Evolutionary conservation across 495 filamentous ascomycete species (phyloP).

Genomic region (Penicillium nucicola): DNA sequence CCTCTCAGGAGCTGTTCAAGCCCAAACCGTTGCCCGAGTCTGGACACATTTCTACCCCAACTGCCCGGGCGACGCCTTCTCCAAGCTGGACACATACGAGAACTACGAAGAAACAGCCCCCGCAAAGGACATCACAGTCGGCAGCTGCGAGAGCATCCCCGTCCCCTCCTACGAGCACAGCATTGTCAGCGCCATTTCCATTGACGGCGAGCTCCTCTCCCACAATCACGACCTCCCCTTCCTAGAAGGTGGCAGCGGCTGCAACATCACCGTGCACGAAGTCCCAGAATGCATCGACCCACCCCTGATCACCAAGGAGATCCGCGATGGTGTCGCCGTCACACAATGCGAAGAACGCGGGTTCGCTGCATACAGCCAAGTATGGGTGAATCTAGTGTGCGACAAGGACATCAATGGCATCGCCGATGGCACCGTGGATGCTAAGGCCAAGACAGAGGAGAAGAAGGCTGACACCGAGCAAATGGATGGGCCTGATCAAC

Average conservation of each 20-base stretch:
- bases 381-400: constrained; percentile 37
- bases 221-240: constrained; percentile 11
- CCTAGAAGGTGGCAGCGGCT: constrained; percentile 15
- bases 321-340: constrained; percentile 21
- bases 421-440: neutral
- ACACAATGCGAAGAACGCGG: constrained; percentile 26
- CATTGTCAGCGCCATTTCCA: constrained; percentile 28
- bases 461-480: constrained; percentile 4
- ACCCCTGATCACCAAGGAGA: constrained; percentile 24
- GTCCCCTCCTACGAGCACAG: constrained; percentile 26
- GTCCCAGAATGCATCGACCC: constrained; percentile 32
- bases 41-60: constrained; percentile 38
- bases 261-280: constrained; percentile 38
- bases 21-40: constrained; percentile 25
- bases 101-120: constrained; percentile 27
- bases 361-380: constrained; percentile 26
- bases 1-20: constrained; percentile 20
- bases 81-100: constrained; percentile 23
- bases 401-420: neutral
- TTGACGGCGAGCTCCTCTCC: constrained; percentile 28
- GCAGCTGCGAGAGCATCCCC: constrained; percentile 28
- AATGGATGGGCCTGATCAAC: neutral
- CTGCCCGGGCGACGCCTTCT: constrained; percentile 28
- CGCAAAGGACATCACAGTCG: constrained; percentile 21
- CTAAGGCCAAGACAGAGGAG: constrained; percentile 1